Evolutionary conservation across 2,329 filamentous ascomycete genomes (phyloP), one percentile per base, ranked within the genome.

Genomic region (Ophiostoma perfectum): DNA sequence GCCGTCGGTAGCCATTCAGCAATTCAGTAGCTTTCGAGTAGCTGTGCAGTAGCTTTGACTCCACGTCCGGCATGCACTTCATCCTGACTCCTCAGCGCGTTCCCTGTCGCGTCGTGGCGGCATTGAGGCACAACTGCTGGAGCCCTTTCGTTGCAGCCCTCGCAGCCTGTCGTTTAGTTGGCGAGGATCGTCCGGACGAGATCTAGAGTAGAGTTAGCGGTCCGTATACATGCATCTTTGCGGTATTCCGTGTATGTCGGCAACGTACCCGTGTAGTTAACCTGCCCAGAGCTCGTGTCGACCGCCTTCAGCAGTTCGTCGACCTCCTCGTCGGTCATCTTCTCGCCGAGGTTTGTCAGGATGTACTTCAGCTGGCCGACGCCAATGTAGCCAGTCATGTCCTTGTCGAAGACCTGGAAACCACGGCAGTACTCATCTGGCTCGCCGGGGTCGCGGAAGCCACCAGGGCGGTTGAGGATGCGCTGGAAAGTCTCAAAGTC

Each of bases 381-480:
- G 68, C 94, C 95, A 78, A 99, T 98, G 80, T 93, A 97, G 66
- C 95, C 95, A 70, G 93, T 97, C 88, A 97, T 90, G 79, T 99
- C 95, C 82, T 99, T 99, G 82, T 99, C 95, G 76, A 99, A 99
- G 67, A 99, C 95, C 80, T 99, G 95, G 84, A 99, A 99, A 68
- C 95, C 95, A 71, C 94, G 91, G 81, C 94, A 97, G 82, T 99
- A 99, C 80, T 98, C 94, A 77, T 98, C 94, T 55, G 95, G 94
- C 81, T 97, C 93, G 78, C 95, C 95, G 2, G 95, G 93, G 76
- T 98, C 95, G 78, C 95, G 93, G 90, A 99, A 99, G 75, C 95
- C 95, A 78, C 93, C 93, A 47, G 95, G 95, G 72, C 95, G 91
- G 86, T 98, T 98, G 72, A 99, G 91, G 75, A 98, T 89, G 80